Base-by-base conservation (phyloP, 768 basidiomycete species). In the Sistotremastrum suecicum region DNA sequence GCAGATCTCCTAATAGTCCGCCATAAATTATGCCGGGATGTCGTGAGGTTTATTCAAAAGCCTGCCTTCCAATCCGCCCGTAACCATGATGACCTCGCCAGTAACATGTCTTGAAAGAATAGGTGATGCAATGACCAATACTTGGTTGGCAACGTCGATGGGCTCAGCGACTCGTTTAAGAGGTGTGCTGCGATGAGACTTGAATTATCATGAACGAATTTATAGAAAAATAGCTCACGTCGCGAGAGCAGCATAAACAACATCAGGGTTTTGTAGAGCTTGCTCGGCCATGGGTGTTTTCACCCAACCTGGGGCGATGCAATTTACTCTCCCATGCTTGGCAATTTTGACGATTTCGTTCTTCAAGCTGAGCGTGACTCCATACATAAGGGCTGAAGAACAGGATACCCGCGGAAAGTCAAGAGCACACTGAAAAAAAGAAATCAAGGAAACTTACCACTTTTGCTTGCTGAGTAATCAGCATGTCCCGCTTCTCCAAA, bases 281-380 rank as follows among this genome's bases (percentile, higher is more conserved):
- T 71, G 67, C 49, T 71, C 73, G 0, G 70, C 78, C 74, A 76
- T 78, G 0, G 76, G 71, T 47, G 82, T 84, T 41, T 58, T 66
- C 9, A 51, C 56, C 58, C 76, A 83, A 4, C 81, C 81, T 3
- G 83, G 83, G 0, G 71, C 78, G 11, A 86, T 66, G 39, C 67
- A 66, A 51, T 85, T 85, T 3, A 84, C 81, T n/a, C 83, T 67
- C 0, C 72, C 84, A 45, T 60, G 67, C 0, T 81, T 78, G 0
- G 82, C 81, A 48, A 84, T 72, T 60, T 75, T 74, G 39, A 87
- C 83, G 45, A 85, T 83, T 60, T 87, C 83, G 58, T 85, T 86
- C 63, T 86, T 85, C 52, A 85, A 66, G 4, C 75, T 66, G 53
- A 78, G 60, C 3, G 72, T 74, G 34, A 85, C 55, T 1, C 82